These are phyloP conservation scores for Podaxis rugospora DNA, from an alignment of 768 basidiomycete species.

Conservation along the genomic window DNA sequence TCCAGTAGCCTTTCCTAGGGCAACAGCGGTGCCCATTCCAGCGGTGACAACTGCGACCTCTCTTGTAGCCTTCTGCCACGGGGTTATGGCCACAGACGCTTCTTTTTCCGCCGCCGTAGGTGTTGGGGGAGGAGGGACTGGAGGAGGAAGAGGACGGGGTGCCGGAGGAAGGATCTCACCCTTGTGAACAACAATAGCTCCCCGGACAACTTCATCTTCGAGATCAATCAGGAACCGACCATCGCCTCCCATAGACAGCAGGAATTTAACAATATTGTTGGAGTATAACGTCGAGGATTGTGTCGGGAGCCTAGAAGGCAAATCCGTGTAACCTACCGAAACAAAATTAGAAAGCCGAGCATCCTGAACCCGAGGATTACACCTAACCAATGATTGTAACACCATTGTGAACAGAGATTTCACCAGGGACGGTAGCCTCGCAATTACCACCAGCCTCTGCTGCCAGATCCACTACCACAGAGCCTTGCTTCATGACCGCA, in stretches of 20 bases:
- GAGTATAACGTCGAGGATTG: slow-evolving; percentile 89
- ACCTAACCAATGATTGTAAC: slow-evolving; percentile 75
- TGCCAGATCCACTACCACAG: slow-evolving; percentile 82
- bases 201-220: slow-evolving; percentile 80
- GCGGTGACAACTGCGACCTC: slow-evolving; percentile 73
- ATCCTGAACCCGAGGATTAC: not conserved
- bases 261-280: slow-evolving; percentile 88
- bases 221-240: slow-evolving; percentile 64
- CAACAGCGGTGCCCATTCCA: slow-evolving; percentile 71
- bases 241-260: slow-evolving; percentile 71
- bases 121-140: slow-evolving; percentile 46
- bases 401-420: slow-evolving; percentile 62
- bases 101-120: slow-evolving; percentile 37
- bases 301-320: slow-evolving; percentile 84
- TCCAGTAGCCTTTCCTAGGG: slow-evolving; percentile 74
- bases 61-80: slow-evolving; percentile 77
- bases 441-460: slow-evolving; percentile 92
- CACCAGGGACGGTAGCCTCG: slow-evolving; percentile 74
- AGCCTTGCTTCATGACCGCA: slow-evolving; percentile 88
- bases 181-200: slow-evolving; percentile 69
- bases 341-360: not conserved
- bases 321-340: slow-evolving; percentile 68
- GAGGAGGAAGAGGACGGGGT: slow-evolving; percentile 66
- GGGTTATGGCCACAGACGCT: slow-evolving; percentile 64
- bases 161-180: slow-evolving; percentile 63